These are phyloP conservation scores for Colletotrichum salicis DNA, from an alignment of 2,329 filamentous ascomycete genomes.

Conservation along the genomic window DNA sequence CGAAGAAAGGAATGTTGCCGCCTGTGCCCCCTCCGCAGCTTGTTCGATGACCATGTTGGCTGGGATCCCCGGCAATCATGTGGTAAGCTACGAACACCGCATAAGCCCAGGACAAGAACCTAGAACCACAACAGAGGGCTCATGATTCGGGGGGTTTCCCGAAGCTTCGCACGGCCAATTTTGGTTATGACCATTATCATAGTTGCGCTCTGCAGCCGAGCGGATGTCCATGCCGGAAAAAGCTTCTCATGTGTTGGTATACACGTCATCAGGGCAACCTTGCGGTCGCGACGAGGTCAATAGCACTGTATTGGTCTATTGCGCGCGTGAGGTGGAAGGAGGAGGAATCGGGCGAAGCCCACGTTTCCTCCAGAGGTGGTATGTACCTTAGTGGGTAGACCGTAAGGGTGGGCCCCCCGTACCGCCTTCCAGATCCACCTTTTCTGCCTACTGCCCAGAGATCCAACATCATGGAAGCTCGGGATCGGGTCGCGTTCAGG, in stretches of 20 bases:
- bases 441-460: too few relatives aligned
- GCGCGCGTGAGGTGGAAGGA: too few relatives aligned
- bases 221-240: not conserved
- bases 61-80: not conserved
- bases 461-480: not conserved
- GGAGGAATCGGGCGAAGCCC: too few relatives aligned
- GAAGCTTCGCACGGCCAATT: not conserved
- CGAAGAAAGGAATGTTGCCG: conserved; percentile 9
- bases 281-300: too few relatives aligned
- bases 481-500: not conserved
- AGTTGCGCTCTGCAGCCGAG: not conserved
- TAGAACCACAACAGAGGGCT: not conserved
- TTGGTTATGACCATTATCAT: not conserved
- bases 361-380: too few relatives aligned
- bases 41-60: not conserved
- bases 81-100: not conserved
- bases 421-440: too few relatives aligned
- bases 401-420: too few relatives aligned
- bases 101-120: not conserved
- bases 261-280: too few relatives aligned
- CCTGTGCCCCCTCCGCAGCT: conserved; percentile 7
- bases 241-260: not conserved
- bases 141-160: not conserved
- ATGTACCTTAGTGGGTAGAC: too few relatives aligned
- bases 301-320: too few relatives aligned